These are phyloP conservation scores for Fusarium virguliforme DNA, from an alignment of 2,329 filamentous ascomycete species.

Conservation along the genomic window DNA sequence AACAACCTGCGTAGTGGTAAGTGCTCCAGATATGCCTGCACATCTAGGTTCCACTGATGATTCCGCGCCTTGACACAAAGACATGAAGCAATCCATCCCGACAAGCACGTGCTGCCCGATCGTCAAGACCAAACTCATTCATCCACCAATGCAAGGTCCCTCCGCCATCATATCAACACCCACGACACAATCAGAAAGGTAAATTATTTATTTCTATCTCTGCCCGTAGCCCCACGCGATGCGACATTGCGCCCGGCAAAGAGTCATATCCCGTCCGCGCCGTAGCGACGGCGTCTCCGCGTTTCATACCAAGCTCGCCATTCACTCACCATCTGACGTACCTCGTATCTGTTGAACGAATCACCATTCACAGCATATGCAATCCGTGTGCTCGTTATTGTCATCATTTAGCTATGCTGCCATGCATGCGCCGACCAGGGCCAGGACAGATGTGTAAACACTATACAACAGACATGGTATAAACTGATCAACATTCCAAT, in stretches of 20 bases:
- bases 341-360: no score
- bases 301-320: background rate
- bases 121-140: conserved; percentile 5
- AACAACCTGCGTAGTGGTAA: background rate
- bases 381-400: conserved; percentile 12
- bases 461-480: conserved; percentile 12
- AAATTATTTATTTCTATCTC: background rate
- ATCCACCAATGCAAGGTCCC: conserved; percentile 4
- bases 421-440: conserved; percentile 8
- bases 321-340: background rate
- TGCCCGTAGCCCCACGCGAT: background rate
- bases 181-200: background rate
- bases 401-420: conserved; percentile 10
- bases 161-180: background rate
- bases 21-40: background rate
- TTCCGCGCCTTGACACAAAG: background rate
- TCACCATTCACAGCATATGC: background rate
- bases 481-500: background rate
- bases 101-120: conserved; percentile 25
- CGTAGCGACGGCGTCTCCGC: background rate
- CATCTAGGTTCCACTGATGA: background rate
- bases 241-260: background rate
- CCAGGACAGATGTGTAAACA: conserved; percentile 10
- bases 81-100: conserved; percentile 21
- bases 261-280: background rate